phyloP scores from a whole-genome alignment of 78 protist species.

The Dictyostelium capitatum region DNA sequence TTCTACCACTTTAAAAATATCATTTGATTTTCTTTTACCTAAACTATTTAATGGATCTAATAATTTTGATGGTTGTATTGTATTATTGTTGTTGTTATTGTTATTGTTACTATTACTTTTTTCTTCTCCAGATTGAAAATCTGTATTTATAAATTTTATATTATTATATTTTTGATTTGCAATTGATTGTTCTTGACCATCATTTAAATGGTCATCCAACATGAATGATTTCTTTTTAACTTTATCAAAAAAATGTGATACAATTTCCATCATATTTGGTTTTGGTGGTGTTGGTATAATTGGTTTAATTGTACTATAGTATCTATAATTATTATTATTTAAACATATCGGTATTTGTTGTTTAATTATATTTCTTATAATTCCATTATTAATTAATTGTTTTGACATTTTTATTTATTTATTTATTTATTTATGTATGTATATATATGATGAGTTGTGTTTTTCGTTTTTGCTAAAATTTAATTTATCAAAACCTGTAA shows the following conservation, averaged over 20 bases:
- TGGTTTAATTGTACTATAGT: background rate
- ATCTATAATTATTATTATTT: too few relatives aligned
- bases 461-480: background rate
- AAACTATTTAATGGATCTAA: conserved; percentile 43
- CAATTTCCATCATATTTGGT: conserved; percentile 4
- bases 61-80: background rate
- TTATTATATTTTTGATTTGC: background rate
- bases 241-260: conserved; percentile 41
- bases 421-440: background rate
- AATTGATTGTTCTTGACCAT: background rate
- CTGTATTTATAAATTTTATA: background rate
- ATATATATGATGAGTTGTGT: background rate
- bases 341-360: too few relatives aligned
- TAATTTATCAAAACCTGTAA: background rate
- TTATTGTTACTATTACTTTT: background rate
- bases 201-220: conserved; percentile 17
- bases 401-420: background rate
- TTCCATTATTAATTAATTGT: background rate
- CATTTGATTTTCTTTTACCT: background rate
- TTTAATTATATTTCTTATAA: background rate
- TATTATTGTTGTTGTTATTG: background rate
- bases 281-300: background rate
- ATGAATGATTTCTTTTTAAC: conserved; percentile 63
- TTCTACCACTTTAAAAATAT: conserved; percentile 55
- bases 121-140: background rate